phyloP scores from a whole-genome alignment of 768 basidiomycete species.

The Pulveroboletus sp. region DNA sequence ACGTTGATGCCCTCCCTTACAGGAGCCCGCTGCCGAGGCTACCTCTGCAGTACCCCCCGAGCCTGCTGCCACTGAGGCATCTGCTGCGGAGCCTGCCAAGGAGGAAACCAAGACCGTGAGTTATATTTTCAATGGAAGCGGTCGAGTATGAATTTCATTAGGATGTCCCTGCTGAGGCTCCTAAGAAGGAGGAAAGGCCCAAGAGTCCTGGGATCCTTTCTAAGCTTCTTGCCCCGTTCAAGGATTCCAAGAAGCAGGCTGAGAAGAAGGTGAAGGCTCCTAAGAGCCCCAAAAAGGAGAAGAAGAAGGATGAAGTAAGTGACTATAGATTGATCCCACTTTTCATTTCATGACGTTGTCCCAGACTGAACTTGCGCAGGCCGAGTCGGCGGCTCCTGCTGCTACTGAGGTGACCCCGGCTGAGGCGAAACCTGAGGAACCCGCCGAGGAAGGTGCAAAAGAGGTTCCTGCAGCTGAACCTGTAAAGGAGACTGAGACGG shows the following conservation, averaged over 20 bases:
- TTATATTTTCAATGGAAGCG: slow-evolving; percentile 23
- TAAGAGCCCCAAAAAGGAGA: slow-evolving; percentile 79
- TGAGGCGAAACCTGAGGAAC: too few relatives aligned
- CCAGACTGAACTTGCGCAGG: slow-evolving; percentile 30
- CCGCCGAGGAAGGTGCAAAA: slow-evolving; percentile 34
- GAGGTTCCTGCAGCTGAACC: slow-evolving; percentile 44
- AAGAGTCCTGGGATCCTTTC: slow-evolving; percentile 75
- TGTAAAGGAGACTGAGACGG: slow-evolving; percentile 64
- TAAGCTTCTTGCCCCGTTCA: slow-evolving; percentile 79
- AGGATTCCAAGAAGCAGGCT: slow-evolving; percentile 46
- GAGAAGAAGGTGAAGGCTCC: slow-evolving; percentile 59
- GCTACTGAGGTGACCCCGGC: slow-evolving; percentile 36
- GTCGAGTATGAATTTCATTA: slow-evolving; percentile 12
- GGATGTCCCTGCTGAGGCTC: slow-evolving; percentile 43
- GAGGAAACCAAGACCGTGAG: slow-evolving; percentile 44
- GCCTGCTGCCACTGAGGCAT: slow-evolving; percentile 27
- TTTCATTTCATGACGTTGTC: not conserved
- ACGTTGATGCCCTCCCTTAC: slow-evolving; percentile 1
- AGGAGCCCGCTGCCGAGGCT: slow-evolving; percentile 38
- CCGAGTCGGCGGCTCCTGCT: slow-evolving; percentile 28
- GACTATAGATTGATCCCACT: not conserved
- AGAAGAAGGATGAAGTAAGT: slow-evolving; percentile 71
- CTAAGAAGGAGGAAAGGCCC: slow-evolving; percentile 75
- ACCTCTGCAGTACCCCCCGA: slow-evolving; percentile 22
- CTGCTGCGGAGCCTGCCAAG: slow-evolving; percentile 35